phyloP scores from a whole-genome alignment of 192 early-diverging fungal genomes.

The Dissophora ornata region DNA sequence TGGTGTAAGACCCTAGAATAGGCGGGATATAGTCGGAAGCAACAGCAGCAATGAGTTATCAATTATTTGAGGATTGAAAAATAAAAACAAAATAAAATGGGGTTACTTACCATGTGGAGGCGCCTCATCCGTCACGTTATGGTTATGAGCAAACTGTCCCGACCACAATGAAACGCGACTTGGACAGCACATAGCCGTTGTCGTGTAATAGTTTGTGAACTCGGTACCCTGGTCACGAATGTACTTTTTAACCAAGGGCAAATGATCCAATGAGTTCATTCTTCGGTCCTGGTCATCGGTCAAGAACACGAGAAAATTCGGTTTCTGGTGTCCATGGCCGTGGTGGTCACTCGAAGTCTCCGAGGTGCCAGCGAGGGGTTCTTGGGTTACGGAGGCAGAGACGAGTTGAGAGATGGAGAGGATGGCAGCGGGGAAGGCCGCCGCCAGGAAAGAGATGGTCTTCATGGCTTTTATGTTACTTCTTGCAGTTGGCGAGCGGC shows the following conservation, averaged over 20 bases:
- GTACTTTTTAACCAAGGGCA: slow-evolving; percentile 72
- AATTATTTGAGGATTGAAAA: too few relatives aligned
- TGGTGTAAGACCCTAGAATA: slow-evolving; percentile 49
- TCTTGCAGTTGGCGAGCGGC: too few relatives aligned
- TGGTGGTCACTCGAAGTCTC: background rate
- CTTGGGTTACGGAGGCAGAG: background rate
- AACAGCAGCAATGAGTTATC: background rate
- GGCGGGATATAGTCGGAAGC: background rate
- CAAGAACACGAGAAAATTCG: slow-evolving; percentile 75
- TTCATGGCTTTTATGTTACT: slow-evolving; percentile 18
- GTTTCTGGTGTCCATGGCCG: slow-evolving; percentile 48
- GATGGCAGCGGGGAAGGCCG: slow-evolving; percentile 12
- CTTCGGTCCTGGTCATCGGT: slow-evolving; percentile 73
- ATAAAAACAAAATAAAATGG: too few relatives aligned
- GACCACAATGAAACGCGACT: slow-evolving; percentile 68
- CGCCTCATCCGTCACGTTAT: slow-evolving; percentile 52
- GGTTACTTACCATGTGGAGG: slow-evolving; percentile 49
- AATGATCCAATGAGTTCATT: slow-evolving; percentile 67
- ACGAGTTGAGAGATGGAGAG: slow-evolving; percentile 37
- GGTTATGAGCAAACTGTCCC: slow-evolving; percentile 75
- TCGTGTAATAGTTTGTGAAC: slow-evolving; percentile 71
- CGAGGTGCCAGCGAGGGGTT: background rate
- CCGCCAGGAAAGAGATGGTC: slow-evolving; percentile 15
- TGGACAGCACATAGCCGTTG: slow-evolving; percentile 73
- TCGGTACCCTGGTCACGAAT: slow-evolving; percentile 67